phyloP scores from a whole-genome alignment of 177 flowering plant genomes.

The Vitis hybrid region DNA sequence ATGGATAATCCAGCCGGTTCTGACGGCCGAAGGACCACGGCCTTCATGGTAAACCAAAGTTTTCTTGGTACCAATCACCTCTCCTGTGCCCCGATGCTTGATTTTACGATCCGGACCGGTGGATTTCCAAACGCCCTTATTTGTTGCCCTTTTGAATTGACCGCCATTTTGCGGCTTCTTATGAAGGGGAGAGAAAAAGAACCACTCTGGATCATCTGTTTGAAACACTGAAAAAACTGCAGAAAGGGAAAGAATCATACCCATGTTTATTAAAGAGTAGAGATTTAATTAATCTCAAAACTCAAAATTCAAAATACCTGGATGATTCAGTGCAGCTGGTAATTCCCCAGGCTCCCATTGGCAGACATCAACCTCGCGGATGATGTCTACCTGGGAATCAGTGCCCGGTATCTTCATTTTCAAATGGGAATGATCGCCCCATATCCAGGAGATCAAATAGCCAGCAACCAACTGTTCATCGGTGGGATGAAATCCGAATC shows the following conservation, averaged over 20 bases:
- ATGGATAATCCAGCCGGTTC: conserved; percentile 6
- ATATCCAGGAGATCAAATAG: too few species aligned
- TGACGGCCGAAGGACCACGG: not conserved
- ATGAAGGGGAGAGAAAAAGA: conserved; percentile 15
- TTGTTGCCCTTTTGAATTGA: conserved; percentile 13
- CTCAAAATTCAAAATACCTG: not conserved
- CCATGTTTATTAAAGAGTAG: too few species aligned
- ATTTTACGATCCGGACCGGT: conserved; percentile 2
- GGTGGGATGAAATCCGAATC: conserved; percentile 20
- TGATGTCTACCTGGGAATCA: not conserved
- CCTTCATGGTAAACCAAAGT: conserved; percentile 5
- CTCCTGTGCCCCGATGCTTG: not conserved
- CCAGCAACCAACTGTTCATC: conserved; percentile 10
- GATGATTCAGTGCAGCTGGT: not conserved
- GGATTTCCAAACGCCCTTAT: conserved; percentile 9
- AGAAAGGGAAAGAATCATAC: not conserved
- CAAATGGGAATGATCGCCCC: not conserved
- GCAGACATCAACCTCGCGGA: conserved; percentile 12
- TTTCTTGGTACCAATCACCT: conserved; percentile 1
- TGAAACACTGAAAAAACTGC: not conserved
- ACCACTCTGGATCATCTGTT: conserved; percentile 22
- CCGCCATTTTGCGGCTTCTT: conserved; percentile 6
- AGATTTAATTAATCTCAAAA: too few species aligned
- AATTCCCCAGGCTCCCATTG: conserved; percentile 20
- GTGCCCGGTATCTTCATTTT: conserved; percentile 10